Evolutionary conservation across 23 red algal genomes (phyloP).

Genomic region (Agarophyton chilense): DNA sequence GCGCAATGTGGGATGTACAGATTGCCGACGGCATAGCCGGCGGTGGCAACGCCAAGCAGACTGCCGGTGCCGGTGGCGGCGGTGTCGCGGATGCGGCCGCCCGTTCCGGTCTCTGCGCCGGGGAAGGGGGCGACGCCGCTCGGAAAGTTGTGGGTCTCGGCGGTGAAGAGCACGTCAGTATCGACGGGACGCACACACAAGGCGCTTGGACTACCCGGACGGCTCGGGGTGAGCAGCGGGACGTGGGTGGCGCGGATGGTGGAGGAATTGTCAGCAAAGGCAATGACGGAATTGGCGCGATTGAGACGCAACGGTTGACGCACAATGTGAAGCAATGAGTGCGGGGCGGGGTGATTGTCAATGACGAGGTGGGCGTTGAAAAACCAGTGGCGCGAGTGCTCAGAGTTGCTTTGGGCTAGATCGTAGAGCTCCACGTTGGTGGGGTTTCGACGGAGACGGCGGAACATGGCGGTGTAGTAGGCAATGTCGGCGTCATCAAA

Average conservation of each 20-base stretch:
- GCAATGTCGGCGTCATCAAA: slow-evolving; percentile 92
- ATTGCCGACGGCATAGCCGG: slow-evolving; percentile 97
- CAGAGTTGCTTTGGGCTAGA: slow-evolving; percentile 97
- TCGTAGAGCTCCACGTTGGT: slow-evolving; percentile 99
- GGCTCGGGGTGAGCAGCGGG: slow-evolving; percentile 42
- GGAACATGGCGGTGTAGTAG: slow-evolving; percentile 90
- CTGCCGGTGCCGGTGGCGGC: slow-evolving; percentile 95
- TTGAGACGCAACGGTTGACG: slow-evolving; percentile 71
- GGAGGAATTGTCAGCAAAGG: slow-evolving; percentile 98
- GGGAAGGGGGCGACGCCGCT: slow-evolving; percentile 97
- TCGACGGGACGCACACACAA: slow-evolving; percentile 5
- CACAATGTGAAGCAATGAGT: slow-evolving; percentile 87
- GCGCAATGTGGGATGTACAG: slow-evolving; percentile 74
- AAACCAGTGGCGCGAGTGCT: slow-evolving; percentile 99
- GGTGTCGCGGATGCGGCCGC: slow-evolving; percentile 95
- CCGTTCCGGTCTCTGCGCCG: slow-evolving; percentile 97
- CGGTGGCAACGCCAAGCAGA: slow-evolving; percentile 80
- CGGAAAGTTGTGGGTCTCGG: slow-evolving; percentile 99
- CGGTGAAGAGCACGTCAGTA: slow-evolving; percentile 90
- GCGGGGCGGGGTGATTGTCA: slow-evolving; percentile 56
- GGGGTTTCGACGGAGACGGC: slow-evolving; percentile 76
- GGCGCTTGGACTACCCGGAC: slow-evolving; percentile 48
- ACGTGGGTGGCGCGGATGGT: slow-evolving; percentile 74
- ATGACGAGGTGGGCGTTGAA: slow-evolving; percentile 91
- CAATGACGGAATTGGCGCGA: slow-evolving; percentile 88